Evolutionary conservation across 1,139 yeast species (phyloP).

Genomic region (Pichia sp.): DNA sequence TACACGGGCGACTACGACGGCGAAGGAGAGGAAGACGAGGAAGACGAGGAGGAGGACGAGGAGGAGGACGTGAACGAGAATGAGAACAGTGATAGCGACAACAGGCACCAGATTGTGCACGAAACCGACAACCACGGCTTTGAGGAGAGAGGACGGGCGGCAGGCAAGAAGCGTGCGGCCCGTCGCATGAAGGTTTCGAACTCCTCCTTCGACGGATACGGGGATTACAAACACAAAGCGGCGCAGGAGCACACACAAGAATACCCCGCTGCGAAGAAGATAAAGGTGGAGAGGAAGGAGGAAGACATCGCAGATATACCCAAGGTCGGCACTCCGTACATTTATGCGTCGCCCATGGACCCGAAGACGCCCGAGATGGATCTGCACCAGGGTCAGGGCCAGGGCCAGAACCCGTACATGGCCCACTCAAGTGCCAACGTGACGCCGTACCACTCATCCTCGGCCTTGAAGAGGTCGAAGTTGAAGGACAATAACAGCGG

Average conservation of each 20-base stretch:
- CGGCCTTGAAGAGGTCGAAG: conserved; percentile 11
- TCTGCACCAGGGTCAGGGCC: neutral
- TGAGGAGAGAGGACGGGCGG: too few species aligned
- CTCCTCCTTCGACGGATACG: too few species aligned
- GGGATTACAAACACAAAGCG: neutral
- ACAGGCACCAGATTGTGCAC: too few species aligned
- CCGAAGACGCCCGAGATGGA: conserved; percentile 13
- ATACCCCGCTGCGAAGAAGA: conserved; percentile 21
- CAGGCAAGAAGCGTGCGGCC: too few species aligned
- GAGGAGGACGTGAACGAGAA: conserved; percentile 6
- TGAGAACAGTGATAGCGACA: neutral
- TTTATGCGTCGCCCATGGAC: conserved; percentile 7
- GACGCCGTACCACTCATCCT: conserved; percentile 14
- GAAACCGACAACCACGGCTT: too few species aligned
- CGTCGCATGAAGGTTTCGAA: too few species aligned
- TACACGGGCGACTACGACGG: conserved; percentile 1
- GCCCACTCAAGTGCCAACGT: conserved; percentile 7
- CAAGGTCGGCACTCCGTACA: neutral
- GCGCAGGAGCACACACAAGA: neutral
- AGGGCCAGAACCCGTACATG: neutral
- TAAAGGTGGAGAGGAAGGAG: conserved; percentile 23
- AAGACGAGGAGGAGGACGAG: conserved; percentile 24
- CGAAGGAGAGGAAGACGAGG: conserved; percentile 6
- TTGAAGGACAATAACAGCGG: conserved; percentile 9
- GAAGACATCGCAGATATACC: conserved; percentile 18